phyloP scores from a whole-genome alignment of 495 filamentous ascomycete species.

The Hyaloscypha bicolor region DNA sequence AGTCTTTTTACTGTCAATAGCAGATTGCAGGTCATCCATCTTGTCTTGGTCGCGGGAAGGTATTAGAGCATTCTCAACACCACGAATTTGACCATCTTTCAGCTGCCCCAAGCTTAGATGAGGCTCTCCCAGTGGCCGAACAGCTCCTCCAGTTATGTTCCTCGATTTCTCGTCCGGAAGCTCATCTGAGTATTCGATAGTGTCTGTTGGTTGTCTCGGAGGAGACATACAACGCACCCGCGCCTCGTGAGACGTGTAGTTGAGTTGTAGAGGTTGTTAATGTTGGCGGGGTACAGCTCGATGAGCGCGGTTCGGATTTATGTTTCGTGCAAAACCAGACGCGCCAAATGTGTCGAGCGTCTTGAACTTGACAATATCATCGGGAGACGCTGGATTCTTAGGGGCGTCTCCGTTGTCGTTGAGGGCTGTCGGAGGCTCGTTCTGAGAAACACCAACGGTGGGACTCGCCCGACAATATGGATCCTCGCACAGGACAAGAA shows the following conservation, averaged over 20 bases:
- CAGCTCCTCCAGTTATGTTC: background rate
- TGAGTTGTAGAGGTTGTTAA: background rate
- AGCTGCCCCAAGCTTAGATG: background rate
- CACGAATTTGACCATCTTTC: background rate
- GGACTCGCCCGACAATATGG: background rate
- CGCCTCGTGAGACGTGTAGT: slow-evolving; percentile 28
- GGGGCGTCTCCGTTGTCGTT: slow-evolving; percentile 1
- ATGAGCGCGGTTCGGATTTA: background rate
- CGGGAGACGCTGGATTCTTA: background rate
- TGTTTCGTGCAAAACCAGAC: background rate
- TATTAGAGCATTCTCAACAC: background rate
- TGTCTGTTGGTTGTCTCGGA: slow-evolving; percentile 25
- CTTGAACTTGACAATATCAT: slow-evolving; percentile 1
- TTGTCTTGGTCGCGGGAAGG: slow-evolving; percentile 1
- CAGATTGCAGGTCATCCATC: slow-evolving; percentile 4
- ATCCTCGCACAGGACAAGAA: too few species aligned
- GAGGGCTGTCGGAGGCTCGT: background rate
- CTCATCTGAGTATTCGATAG: slow-evolving; percentile 24
- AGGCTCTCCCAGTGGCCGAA: background rate
- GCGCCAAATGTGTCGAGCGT: background rate
- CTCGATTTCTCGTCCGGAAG: background rate
- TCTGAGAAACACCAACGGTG: background rate
- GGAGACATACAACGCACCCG: slow-evolving; percentile 34
- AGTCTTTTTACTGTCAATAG: background rate
- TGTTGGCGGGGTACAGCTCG: slow-evolving; percentile 32